Conservation (phyloP, 78 protist genomes). For the Dictyostelium discoideum region dicty_2.7 NC_007088.5:1051001-1051500, state of each 20-base stretch:
- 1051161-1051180: too few relatives aligned
- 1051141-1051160: too few relatives aligned
- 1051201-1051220: background rate
- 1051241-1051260: background rate
- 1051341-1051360: background rate
- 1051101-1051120: background rate
- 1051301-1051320: background rate
- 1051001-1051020: conserved; percentile 19
- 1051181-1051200: too few relatives aligned
- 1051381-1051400: too few relatives aligned
- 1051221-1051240: background rate
- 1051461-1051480: too few relatives aligned
- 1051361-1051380: background rate
- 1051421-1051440: background rate
- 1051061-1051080: too few relatives aligned
- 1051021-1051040: conserved; percentile 9
- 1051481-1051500: background rate
- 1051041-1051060: background rate
- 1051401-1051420: background rate
- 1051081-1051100: too few relatives aligned
- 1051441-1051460: too few relatives aligned
- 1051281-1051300: too few relatives aligned
- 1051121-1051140: background rate
- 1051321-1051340: background rate
- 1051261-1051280: background rate